Percentiles rank a stretch among this genome's conserved stretches.
These are phyloP conservation scores for Eucalyptus pauciflora DNA, from an alignment of 345 rosid species.

Conservation along the genomic window DNA sequence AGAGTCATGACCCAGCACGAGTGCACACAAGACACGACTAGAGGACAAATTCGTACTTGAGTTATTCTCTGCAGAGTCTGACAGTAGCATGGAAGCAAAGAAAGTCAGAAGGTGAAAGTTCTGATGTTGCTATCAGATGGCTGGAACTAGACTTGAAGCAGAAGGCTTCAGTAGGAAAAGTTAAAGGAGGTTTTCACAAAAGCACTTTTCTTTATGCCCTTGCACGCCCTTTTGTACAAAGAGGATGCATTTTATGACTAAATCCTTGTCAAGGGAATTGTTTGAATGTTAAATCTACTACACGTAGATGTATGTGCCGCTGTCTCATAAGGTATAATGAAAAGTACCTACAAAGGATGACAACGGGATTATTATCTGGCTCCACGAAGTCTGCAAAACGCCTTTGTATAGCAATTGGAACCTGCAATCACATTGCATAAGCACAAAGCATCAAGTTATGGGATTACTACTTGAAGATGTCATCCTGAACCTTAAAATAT, in stretches of 20 bases:
- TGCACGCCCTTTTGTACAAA: neutral
- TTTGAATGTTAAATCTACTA: neutral
- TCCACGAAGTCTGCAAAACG: conserved; percentile 50
- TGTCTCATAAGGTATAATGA: neutral
- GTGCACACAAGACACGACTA: neutral
- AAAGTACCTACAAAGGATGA: conserved; percentile 58
- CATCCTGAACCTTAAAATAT: neutral
- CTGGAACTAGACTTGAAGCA: neutral
- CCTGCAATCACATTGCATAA: conserved; percentile 29
- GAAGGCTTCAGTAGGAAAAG: neutral
- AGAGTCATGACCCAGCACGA: neutral
- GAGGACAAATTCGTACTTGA: neutral
- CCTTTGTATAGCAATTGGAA: conserved; percentile 69
- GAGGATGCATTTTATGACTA: neutral
- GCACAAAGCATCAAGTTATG: neutral
- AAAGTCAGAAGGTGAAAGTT: neutral
- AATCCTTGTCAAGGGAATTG: neutral
- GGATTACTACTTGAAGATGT: neutral
- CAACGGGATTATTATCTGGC: conserved; percentile 70
- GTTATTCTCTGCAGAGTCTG: neutral
- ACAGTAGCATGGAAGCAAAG: neutral
- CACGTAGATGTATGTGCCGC: neutral
- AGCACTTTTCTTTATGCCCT: neutral
- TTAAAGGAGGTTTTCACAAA: neutral
- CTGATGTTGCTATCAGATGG: neutral